Evolutionary conservation across 108 stramenopile genomes (phyloP).

Genomic region (Schizochytrium sp.): DNA sequence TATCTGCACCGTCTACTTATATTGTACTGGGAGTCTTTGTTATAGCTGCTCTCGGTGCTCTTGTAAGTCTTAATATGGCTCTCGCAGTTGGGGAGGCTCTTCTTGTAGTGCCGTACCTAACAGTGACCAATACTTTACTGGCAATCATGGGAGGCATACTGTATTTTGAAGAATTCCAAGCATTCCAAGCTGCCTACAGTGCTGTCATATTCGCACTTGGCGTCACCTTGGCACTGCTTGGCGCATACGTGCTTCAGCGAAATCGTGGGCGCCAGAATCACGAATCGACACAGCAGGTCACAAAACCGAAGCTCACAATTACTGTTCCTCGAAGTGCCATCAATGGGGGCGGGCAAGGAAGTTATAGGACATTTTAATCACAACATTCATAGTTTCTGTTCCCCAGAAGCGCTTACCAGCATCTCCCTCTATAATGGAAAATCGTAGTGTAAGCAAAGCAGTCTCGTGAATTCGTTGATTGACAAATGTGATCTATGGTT

Average conservation of each 20-base stretch:
- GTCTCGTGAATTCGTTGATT: too few species aligned
- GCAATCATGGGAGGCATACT: conserved; percentile 52
- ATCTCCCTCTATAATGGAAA: too few species aligned
- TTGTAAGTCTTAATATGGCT: conserved; percentile 58
- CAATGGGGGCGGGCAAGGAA: too few species aligned
- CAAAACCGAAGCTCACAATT: too few species aligned
- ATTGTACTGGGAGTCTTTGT: not conserved
- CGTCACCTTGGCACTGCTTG: not conserved
- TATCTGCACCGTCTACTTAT: conserved; percentile 39
- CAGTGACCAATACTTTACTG: conserved; percentile 22
- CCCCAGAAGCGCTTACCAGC: too few species aligned
- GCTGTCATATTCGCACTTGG: not conserved
- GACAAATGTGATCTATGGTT: too few species aligned
- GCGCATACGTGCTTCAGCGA: conserved; percentile 22
- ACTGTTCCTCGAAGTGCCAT: too few species aligned
- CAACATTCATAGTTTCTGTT: too few species aligned
- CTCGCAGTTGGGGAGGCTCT: conserved; percentile 56
- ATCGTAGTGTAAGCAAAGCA: too few species aligned
- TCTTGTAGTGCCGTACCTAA: conserved; percentile 46
- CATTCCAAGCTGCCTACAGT: not conserved
- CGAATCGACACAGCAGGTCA: too few species aligned
- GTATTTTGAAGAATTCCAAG: conserved; percentile 56
- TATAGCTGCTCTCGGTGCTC: conserved; percentile 11
- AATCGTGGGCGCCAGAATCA: too few species aligned
- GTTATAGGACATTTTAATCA: too few species aligned